Conservation (phyloP, 2,329 filamentous ascomycete species). For the Apiospora pterosperma region DNA sequence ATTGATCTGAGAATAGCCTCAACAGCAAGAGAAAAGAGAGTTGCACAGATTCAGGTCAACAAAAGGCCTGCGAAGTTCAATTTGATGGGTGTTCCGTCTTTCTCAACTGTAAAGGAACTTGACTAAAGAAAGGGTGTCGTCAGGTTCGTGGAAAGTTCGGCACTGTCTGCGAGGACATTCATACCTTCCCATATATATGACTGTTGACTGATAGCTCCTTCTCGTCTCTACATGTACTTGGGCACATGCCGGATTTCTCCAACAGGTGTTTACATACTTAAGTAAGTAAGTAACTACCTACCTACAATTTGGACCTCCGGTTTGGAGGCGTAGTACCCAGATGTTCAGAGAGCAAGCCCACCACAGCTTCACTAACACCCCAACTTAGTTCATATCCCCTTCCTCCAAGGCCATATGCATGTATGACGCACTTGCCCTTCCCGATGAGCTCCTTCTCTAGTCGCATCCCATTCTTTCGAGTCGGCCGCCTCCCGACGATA, state of each 20-base stretch:
- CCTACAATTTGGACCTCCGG: slow-evolving; percentile 1
- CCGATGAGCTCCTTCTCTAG: slow-evolving; percentile 46
- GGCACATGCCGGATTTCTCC: not conserved
- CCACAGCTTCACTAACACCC: slow-evolving; percentile 53
- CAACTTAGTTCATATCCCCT: slow-evolving; percentile 60
- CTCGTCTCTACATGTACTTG: not conserved
- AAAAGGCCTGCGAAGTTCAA: not conserved
- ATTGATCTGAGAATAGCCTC: not conserved
- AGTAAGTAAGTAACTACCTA: not conserved
- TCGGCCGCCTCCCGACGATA: slow-evolving; percentile 43
- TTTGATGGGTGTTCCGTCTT: not conserved
- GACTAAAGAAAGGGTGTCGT: not conserved
- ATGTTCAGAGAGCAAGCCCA: slow-evolving; percentile 31
- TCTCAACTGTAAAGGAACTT: not conserved
- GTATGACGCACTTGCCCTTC: slow-evolving; percentile 34
- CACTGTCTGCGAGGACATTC: not conserved
- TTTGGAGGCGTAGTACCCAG: not conserved
- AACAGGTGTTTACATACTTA: not conserved
- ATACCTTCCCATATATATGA: not conserved
- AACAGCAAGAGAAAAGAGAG: not conserved
- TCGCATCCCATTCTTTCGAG: slow-evolving; percentile 44
- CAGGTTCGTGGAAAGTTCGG: not conserved
- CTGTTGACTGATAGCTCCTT: not conserved
- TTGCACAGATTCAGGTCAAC: not conserved
- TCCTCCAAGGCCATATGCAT: slow-evolving; percentile 59